Conservation (phyloP, 169 alveolate species). For the Plasmodium knowlesi region DNA sequence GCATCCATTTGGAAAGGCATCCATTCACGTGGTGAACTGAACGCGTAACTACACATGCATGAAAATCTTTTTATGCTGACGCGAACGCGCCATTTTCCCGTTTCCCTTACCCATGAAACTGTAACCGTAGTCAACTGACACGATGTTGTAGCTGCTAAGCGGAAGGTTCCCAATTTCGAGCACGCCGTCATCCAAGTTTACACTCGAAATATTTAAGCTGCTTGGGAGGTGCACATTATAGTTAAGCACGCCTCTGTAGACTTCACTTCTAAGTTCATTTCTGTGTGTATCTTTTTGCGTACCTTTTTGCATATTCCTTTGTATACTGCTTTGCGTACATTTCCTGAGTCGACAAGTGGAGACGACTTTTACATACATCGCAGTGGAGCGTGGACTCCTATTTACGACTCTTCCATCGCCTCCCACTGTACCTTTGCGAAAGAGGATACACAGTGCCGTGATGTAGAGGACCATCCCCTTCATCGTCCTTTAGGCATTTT, state of each 20-base stretch:
- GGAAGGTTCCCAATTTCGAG: slow-evolving; percentile 25
- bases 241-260: not conserved
- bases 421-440: not conserved
- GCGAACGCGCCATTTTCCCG: not conserved
- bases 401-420: not conserved
- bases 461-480: not conserved
- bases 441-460: not conserved
- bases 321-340: not conserved
- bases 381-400: not conserved
- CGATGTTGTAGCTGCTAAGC: slow-evolving; percentile 17
- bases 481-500: slow-evolving; percentile 31
- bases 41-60: not conserved
- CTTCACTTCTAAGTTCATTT: not conserved
- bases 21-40: not conserved
- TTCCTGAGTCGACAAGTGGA: not conserved
- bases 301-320: not conserved
- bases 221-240: slow-evolving; percentile 34
- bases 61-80: not conserved
- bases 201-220: slow-evolving; percentile 10
- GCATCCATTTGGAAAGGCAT: not conserved
- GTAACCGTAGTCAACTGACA: slow-evolving; percentile 64
- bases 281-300: not conserved
- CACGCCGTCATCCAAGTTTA: not conserved
- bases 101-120: slow-evolving; percentile 61
- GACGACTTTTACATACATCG: not conserved